Percentiles rank a stretch among this genome's conserved stretches.
These are phyloP conservation scores for Dictyostelium capitatum DNA, from an alignment of 78 protist genomes.

Conservation along the genomic window DNA sequence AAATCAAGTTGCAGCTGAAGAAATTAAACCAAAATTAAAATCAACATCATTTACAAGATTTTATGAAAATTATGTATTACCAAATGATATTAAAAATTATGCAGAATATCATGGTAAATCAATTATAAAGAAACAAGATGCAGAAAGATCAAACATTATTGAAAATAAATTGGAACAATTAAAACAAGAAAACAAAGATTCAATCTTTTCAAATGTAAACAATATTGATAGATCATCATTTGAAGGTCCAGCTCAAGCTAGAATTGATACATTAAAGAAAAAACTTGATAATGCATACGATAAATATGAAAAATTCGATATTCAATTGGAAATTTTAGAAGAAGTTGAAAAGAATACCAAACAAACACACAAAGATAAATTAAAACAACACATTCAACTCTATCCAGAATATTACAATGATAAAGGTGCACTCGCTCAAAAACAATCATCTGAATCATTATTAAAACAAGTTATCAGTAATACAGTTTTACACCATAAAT, in stretches of 20 bases:
- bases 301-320: not conserved
- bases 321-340: not conserved
- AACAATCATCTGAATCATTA: not conserved
- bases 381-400: not conserved
- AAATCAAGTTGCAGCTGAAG: not conserved
- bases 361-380: not conserved
- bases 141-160: not conserved
- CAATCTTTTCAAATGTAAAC: not conserved
- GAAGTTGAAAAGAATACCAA: not conserved
- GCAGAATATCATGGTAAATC: not conserved
- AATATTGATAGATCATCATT: not conserved
- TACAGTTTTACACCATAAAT: not conserved
- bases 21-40: not conserved
- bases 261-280: not conserved
- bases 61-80: slow-evolving; percentile 3
- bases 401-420: not conserved
- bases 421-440: not conserved
- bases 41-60: not conserved
- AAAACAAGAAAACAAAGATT: not conserved
- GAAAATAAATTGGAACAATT: not conserved
- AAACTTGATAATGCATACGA: not conserved
- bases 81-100: not conserved
- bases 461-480: not conserved
- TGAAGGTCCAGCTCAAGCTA: not conserved
- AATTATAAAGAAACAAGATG: not conserved